A percentile compares a stretch with the other conserved stretches of the same genome.
Conservation (phyloP, 495 filamentous ascomycete genomes). For the Staphylotrichum longicolle region DNA sequence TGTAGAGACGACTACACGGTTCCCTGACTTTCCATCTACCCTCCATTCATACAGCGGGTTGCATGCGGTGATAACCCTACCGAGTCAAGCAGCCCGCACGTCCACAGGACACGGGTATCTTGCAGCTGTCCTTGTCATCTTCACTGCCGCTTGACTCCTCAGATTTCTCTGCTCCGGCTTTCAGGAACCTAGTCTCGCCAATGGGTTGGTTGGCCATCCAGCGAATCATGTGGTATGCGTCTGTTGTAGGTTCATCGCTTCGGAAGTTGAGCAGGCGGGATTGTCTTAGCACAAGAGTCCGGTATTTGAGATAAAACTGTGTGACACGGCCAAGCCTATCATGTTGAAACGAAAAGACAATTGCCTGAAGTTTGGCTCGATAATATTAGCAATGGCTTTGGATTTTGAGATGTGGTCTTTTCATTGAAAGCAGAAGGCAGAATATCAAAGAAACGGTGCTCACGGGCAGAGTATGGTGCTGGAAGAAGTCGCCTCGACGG, state of each 20-base stretch:
- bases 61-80: too few species aligned
- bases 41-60: too few species aligned
- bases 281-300: constrained; percentile 5
- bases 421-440: too few species aligned
- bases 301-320: constrained; percentile 6
- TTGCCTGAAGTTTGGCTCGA: not conserved
- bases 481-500: not conserved
- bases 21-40: too few species aligned
- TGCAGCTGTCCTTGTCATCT: not conserved
- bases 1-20: too few species aligned
- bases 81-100: too few species aligned
- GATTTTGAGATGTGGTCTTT: too few species aligned
- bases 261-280: constrained; percentile 9
- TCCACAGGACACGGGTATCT: not conserved
- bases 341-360: constrained; percentile 12
- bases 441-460: not conserved
- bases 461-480: constrained; percentile 4
- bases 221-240: constrained; percentile 8
- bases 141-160: not conserved
- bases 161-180: not conserved
- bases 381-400: not conserved
- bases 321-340: not conserved
- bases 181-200: not conserved
- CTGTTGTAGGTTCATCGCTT: constrained; percentile 1
- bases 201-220: constrained; percentile 10